Conservation (phyloP, 306 rosid species). For the Sicyos baderoa region DNA sequence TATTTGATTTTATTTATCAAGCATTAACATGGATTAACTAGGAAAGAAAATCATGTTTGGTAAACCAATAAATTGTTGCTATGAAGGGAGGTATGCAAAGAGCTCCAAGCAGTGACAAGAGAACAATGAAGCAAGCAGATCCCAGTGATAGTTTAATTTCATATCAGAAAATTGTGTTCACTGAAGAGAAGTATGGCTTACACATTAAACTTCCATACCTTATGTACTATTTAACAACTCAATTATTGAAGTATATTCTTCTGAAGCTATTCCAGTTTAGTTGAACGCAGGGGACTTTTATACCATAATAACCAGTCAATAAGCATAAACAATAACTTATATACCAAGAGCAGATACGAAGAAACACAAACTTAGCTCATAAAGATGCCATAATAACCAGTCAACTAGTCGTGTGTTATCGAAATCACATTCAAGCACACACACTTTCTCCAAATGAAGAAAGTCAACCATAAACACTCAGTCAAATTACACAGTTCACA, state of each 20-base stretch:
- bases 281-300: background rate
- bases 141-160: background rate
- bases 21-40: background rate
- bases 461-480: constrained; percentile 3
- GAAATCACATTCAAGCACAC: background rate
- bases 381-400: too few species aligned
- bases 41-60: background rate
- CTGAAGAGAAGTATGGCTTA: background rate
- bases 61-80: background rate
- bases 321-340: background rate
- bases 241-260: background rate
- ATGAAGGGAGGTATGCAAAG: background rate
- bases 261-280: background rate
- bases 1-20: too few species aligned
- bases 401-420: too few species aligned
- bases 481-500: background rate
- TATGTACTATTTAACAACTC: background rate
- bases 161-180: background rate
- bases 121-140: background rate
- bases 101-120: background rate
- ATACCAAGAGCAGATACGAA: background rate
- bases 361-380: background rate
- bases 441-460: background rate
- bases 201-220: background rate
- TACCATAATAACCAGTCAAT: background rate